A percentile compares a stretch with the other conserved stretches of the same genome.
phyloP scores from a whole-genome alignment of 495 filamentous ascomycete genomes.

The Trichoderma parareesei region DNA sequence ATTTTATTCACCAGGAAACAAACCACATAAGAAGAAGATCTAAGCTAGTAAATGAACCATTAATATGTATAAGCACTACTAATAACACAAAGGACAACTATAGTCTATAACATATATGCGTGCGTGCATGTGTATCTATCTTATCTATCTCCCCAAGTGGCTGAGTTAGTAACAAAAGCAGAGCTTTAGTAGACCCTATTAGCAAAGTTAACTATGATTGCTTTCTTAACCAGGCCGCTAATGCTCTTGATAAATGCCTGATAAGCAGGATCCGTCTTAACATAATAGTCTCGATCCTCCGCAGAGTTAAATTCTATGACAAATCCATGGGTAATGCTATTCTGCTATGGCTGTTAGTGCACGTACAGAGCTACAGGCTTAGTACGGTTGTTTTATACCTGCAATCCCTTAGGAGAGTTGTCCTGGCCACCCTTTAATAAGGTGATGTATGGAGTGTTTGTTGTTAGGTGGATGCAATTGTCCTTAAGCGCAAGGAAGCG shows the following conservation, averaged over 20 bases:
- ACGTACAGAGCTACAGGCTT: neutral
- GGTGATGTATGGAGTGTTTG: constrained; percentile 49
- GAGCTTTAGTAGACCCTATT: constrained; percentile 24
- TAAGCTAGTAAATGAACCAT: no score
- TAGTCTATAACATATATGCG: no score
- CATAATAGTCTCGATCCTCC: constrained; percentile 50
- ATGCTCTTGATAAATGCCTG: constrained; percentile 34
- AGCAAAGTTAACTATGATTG: constrained; percentile 37
- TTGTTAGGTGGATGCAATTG: constrained; percentile 42
- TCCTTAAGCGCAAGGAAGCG: constrained; percentile 29
- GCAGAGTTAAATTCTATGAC: constrained; percentile 50
- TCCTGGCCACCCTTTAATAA: constrained; percentile 51
- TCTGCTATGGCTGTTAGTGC: constrained; percentile 21
- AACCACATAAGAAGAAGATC: no score
- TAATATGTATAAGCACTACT: no score
- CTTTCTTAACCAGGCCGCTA: constrained; percentile 28
- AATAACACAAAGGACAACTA: no score
- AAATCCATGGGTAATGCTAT: constrained; percentile 51
- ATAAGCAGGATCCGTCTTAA: constrained; percentile 43
- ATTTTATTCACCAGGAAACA: no score
- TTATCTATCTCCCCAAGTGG: no score
- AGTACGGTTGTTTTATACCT: constrained; percentile 36
- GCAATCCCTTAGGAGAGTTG: constrained; percentile 54
- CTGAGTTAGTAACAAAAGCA: no score
- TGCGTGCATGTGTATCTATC: no score